Evolutionary conservation across 2,329 filamentous ascomycete species (phyloP), one percentile per base, ranked within the genome.

Genomic region (Biscogniauxia mediterranea): DNA sequence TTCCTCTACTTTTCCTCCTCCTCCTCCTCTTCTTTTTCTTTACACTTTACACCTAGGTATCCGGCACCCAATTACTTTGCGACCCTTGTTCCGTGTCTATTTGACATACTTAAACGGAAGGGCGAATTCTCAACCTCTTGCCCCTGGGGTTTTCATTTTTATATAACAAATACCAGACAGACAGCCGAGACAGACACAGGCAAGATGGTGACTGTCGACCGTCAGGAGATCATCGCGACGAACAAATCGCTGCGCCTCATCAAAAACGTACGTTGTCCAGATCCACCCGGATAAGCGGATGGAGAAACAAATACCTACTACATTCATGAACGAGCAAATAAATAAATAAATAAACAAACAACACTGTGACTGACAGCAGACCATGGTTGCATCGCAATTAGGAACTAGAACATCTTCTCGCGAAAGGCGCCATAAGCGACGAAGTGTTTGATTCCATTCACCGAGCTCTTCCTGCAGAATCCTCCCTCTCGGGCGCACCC

Each of bases 351-450:
- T 15, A 17, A 51, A 19, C 46, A 58, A 49, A 26, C 53, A 25
- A 38, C 4, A n/a, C 25, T 54, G 46, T 54, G 11, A 53, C 53
- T 46, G 17, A 46, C 38, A 6, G 42, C 56, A 64, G 23, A 66
- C 50, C 32, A 57, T n/a, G 5, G 26, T 26, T 15, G n/a, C 20
- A 63, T 71, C 63, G 11, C 38, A n/a, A 19, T 21, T 68, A 97
- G 93, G 93, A 97, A 80, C 90, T 97, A 63, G 93, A 97, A 77
- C 90, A 88, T 69, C 90, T 98, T 63, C 85, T 92, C 68, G 93
- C 97, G 75, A 87, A 90, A 71, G 89, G 89, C 67, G 83, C 93
- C 72, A 91, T 98, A 74, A 87, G 84, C 65, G 88, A 91, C 62
- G 79, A 87, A 59, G 87, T 89, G 72, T 92, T 93, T 74, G 89